These are phyloP conservation scores for Mycena venus DNA, from an alignment of 768 basidiomycete genomes.

Conservation along the genomic window DNA sequence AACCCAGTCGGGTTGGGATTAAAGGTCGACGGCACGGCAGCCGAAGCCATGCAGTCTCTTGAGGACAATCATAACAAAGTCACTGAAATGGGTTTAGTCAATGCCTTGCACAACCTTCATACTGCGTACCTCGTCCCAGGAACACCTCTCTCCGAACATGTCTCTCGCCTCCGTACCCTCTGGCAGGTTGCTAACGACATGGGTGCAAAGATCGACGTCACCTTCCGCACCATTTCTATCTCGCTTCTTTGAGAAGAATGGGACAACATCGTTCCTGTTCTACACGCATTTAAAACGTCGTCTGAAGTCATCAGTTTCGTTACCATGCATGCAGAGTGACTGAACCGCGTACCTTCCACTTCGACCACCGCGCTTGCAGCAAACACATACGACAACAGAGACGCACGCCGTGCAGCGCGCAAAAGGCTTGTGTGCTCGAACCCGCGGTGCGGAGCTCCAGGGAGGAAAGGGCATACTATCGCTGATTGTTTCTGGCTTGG, in stretches of 20 bases:
- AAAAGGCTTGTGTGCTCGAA: neutral
- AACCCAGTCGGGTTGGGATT: slow-evolving; percentile 36
- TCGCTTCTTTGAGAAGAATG: slow-evolving; percentile 33
- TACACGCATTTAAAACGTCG: too few species aligned
- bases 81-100: too few species aligned
- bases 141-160: slow-evolving; percentile 27
- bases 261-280: too few species aligned
- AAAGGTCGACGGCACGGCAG: slow-evolving; percentile 28
- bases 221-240: slow-evolving; percentile 35
- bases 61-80: too few species aligned
- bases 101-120: too few species aligned
- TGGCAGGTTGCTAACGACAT: slow-evolving; percentile 30
- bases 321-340: too few species aligned
- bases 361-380: neutral
- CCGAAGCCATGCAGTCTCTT: slow-evolving; percentile 35
- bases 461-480: neutral
- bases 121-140: too few species aligned
- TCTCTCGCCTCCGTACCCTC: slow-evolving; percentile 27
- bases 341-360: too few species aligned
- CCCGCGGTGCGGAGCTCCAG: neutral
- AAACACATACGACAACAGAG: neutral
- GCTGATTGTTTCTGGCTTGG: too few species aligned
- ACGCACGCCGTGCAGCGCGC: neutral
- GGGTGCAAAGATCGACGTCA: slow-evolving; percentile 36
- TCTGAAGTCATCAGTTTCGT: too few species aligned